Evolutionary conservation across 768 basidiomycete species (phyloP), one percentile per base, ranked within the genome.

Genomic region (Leucogyrophana mollusca): DNA sequence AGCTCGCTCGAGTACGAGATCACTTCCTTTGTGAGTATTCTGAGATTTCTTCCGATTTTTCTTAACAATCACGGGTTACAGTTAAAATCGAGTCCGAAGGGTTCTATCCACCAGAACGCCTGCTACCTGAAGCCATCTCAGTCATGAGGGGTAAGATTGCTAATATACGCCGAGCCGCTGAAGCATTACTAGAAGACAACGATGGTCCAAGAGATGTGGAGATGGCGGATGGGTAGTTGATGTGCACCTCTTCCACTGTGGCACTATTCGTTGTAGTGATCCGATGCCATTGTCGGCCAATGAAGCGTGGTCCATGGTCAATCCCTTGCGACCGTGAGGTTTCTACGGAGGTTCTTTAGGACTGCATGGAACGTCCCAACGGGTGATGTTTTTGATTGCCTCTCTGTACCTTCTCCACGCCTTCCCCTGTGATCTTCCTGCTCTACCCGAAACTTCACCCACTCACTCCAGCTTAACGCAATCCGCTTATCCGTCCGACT

Each of bases 1-100:
- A 90, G 63, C 74, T 99, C 42, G 82, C 83, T 45, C 78, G 96
- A 7, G 83, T 96, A 37, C 75, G 92, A 42, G 94, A 97, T 72
- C 88, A 85, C 69, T 97, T 96, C 68, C 77, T 97, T 45, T 97
- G 95, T 94, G 57, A 57, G 90, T 73, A 32, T 25, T 44, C 40
- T 34, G 9, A 21, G 13, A 41, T 35, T 13, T 34, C 4, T 24
- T 9, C 34, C 24, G 23, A 35, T 41, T 9, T 3, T 45, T 10
- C 4, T 36, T 21, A 35, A 45, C 21, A 36, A 38, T 54, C 27
- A 40, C n/a, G 22, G 33, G 42, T 38, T 60, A 90, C 18, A 65
- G 94, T 91, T 72, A 89, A 80, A 50, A 76, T 98, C 32, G 94
- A 98, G 65, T 92, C 92, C 0, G 90, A 94, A 58, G 87, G 94